Base-by-base conservation (phyloP, 768 basidiomycete species). In the Suillus occidentalis region DNA sequence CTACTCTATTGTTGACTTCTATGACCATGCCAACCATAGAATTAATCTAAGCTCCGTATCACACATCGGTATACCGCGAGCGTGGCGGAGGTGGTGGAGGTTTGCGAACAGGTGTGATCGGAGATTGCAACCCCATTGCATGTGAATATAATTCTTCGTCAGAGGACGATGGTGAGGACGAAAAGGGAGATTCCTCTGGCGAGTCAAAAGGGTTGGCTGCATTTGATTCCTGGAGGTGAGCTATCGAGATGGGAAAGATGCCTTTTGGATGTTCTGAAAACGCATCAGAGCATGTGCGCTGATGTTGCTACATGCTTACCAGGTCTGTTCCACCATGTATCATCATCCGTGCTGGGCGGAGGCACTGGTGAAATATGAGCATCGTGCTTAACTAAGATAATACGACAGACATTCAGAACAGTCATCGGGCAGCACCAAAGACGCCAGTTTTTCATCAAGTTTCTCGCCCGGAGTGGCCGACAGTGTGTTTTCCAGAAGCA, bases 101-200 rank as follows among this genome's bases (percentile, higher is more conserved):
- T 36, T 64, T 70, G 66, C 80, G 75, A 31, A 76, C 72, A 2
- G 84, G 82, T 16, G 75, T 81, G 69, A 92, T 85, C 9, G 91
- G 90, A 58, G 86, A 80, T 68, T 88, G 92, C 60, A 92, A 73
- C n/a, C 86, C 80, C 47, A 89, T 79, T 7, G 91, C 91, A 70
- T 91, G 84, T 40, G 83, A 84, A 77, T 92, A 95, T 22, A 95
- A 78, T 70, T 94, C 92, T 72, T 95, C 93, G 67, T 95, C 93
- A 2, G 91, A 92, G 9, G 91, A 90, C 9, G 93, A 90, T 8
- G 90, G 89, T 4, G 89, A 92, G 3, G 89, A 88, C 16, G 91
- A 90, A 40, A 87, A 68, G 7, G 89, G 83, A 0, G 90, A 91
- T 50, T 86, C 85, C 57, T 75, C 75, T 3, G 86, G 83, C 28